Base-by-base conservation (phyloP, 1,284 basidiomycete genomes). In the Sanghuangporus baumii region DNA sequence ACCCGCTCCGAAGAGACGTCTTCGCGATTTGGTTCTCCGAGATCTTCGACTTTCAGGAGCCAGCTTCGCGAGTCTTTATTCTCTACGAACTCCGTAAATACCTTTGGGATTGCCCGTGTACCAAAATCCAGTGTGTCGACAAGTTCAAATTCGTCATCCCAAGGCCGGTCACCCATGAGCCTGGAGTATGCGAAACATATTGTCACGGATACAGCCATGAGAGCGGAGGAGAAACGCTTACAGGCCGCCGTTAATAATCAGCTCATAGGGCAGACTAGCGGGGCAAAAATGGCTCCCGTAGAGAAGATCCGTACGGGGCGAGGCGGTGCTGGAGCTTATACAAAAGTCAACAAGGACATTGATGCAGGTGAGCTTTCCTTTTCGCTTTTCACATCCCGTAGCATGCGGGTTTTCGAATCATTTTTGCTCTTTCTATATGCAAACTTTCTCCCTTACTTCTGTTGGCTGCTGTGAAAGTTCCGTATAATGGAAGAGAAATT, bases 361-460 rank as follows among this genome's bases (percentile, higher is more conserved):
- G 59, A 61, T 38, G 59, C 43, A n/a, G 59, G 59, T 61, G 26
- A 55, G 59, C 40, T 7, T 43, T 34, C 23, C 26, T 51, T 51
- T 16, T 23, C 12, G 41, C 20, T 11, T n/a, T 46, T 46, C 43
- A 7, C 1, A n/a, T 23, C 23, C 7, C 20, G 16, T 11, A 18
- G 7, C 43, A 41, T 46, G 43, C 40, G 40, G 12, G 6, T 41
- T 46, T 6, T 14, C 20, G 16, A 3, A 18, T n/a, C 16, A 46
- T n/a, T 46, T 7, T 6, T 18, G 6, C 11, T 4, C 26, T 5
- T 31, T 31, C 26, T 4, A 31, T 31, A 31, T 31, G 26, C 26
- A 31, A n/a, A n/a, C n/a, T 4, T 31, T 31, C 26, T 31, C 3
- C 26, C 26, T 31, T 31, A 31, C 26, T 31, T 31, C 26, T 31